A percentile compares a stretch with the other conserved stretches of the same genome.
phyloP scores from a whole-genome alignment of 805 yeast genomes.

The Wickerhamiella hasegawae region DNA sequence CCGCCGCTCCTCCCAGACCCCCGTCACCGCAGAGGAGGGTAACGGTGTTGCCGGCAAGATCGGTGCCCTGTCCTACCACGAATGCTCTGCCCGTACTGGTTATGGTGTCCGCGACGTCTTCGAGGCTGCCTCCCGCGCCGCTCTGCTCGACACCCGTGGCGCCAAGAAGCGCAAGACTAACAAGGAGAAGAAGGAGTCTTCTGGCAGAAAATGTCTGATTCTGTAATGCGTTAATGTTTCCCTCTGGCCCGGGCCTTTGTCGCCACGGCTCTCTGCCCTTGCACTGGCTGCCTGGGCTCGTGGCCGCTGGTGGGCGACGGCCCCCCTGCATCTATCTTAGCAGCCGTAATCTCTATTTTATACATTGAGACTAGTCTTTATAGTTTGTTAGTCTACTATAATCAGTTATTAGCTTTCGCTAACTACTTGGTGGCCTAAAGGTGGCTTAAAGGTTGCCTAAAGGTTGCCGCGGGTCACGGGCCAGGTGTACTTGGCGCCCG shows the following conservation, averaged over 20 bases:
- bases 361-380: too few relatives aligned
- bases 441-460: too few relatives aligned
- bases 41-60: slow-evolving; percentile 76
- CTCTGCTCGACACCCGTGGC: slow-evolving; percentile 36
- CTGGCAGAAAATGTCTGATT: slow-evolving; percentile 7
- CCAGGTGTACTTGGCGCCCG: slow-evolving; percentile 68
- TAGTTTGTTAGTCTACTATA: too few relatives aligned
- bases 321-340: too few relatives aligned
- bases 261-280: too few relatives aligned
- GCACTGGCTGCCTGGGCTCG: too few relatives aligned
- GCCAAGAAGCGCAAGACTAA: slow-evolving; percentile 11
- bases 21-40: slow-evolving; percentile 71
- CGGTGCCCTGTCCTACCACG: slow-evolving; percentile 74
- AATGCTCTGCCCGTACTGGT: slow-evolving; percentile 78
- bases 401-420: too few relatives aligned
- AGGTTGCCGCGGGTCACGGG: slow-evolving; percentile 30
- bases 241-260: too few relatives aligned
- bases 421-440: too few relatives aligned
- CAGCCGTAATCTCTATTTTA: too few relatives aligned
- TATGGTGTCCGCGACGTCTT: slow-evolving; percentile 88
- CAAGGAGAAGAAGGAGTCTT: slow-evolving; percentile 10
- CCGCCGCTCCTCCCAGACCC: slow-evolving; percentile 59
- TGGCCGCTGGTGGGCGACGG: too few relatives aligned
- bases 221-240: slow-evolving; percentile 1
- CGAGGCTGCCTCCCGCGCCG: slow-evolving; percentile 84